phyloP scores from a whole-genome alignment of 2,329 filamentous ascomycete species.

The Venturia effusa region DNA sequence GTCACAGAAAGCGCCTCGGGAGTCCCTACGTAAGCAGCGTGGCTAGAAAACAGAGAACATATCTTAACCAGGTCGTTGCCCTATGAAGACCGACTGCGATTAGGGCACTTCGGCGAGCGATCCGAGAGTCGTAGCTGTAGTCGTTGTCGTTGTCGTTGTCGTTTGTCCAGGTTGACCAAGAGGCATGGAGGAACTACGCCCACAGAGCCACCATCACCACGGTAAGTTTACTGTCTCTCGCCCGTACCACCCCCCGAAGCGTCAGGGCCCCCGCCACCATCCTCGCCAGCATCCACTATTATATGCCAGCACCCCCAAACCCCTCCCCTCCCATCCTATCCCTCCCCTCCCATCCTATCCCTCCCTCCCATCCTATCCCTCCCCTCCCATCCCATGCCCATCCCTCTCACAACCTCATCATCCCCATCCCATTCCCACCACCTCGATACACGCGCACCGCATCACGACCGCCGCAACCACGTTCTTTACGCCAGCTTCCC shows the following conservation, averaged over 20 bases:
- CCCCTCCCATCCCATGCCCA: neutral
- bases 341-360: no score
- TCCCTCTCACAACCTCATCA: neutral
- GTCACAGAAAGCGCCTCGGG: constrained; percentile 6
- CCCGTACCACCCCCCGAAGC: neutral
- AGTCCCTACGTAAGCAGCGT: constrained; percentile 3
- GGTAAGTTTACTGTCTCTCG: neutral
- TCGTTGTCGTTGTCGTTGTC: no score
- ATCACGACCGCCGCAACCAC: neutral
- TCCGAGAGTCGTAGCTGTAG: constrained; percentile 4
- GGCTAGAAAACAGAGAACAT: constrained; percentile 2
- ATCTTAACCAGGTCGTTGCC: constrained; percentile 4
- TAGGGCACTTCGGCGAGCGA: neutral
- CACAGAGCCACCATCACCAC: neutral
- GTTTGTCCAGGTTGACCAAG: neutral
- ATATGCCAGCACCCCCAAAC: no score
- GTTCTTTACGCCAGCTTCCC: neutral
- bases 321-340: no score
- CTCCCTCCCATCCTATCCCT: neutral
- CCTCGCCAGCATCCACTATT: no score
- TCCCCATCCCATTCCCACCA: neutral
- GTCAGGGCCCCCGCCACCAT: neutral
- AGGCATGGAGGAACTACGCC: neutral
- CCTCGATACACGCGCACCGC: neutral
- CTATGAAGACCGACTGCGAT: neutral